These are phyloP conservation scores for Fistulina hepatica DNA, from an alignment of 1,284 basidiomycete genomes.

Conservation along the genomic window DNA sequence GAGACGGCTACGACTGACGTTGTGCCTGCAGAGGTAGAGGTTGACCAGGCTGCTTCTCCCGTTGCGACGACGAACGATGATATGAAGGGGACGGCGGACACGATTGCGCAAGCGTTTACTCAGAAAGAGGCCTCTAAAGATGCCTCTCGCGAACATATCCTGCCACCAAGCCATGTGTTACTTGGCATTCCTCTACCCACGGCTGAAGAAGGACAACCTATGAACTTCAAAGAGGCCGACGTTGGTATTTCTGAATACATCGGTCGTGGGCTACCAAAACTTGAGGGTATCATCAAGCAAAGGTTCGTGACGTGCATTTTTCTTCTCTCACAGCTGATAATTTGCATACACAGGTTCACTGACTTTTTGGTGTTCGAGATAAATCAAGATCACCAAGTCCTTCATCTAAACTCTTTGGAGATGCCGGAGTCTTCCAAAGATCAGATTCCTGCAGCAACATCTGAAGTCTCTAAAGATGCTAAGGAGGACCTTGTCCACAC, in stretches of 20 bases:
- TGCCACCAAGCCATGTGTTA: slow-evolving; percentile 64
- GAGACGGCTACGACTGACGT: too few species aligned
- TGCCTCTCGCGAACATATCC: slow-evolving; percentile 31
- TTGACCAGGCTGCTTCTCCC: too few species aligned
- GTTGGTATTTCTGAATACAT: slow-evolving; percentile 91
- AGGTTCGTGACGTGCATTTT: slow-evolving; percentile 38
- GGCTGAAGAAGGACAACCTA: slow-evolving; percentile 34
- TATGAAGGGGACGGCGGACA: too few species aligned
- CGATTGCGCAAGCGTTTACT: too few species aligned
- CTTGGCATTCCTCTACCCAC: slow-evolving; percentile 46
- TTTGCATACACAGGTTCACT: slow-evolving; percentile 57
- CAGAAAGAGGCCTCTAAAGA: slow-evolving; percentile 8
- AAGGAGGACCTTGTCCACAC: slow-evolving; percentile 12
- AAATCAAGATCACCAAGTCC: slow-evolving; percentile 63
- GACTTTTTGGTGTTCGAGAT: slow-evolving; percentile 93
- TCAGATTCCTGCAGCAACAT: slow-evolving; percentile 11
- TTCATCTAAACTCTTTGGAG: slow-evolving; percentile 68
- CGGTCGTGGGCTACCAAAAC: slow-evolving; percentile 54
- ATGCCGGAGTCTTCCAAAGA: slow-evolving; percentile 48
- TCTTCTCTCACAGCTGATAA: slow-evolving; percentile 2
- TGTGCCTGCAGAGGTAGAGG: too few species aligned
- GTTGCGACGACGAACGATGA: too few species aligned
- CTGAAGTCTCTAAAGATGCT: neutral
- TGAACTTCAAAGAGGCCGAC: slow-evolving; percentile 67
- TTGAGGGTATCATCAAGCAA: slow-evolving; percentile 92